These are phyloP conservation scores for Echinosophora koreensis DNA, from an alignment of 306 rosid genomes.

Conservation along the genomic window DNA sequence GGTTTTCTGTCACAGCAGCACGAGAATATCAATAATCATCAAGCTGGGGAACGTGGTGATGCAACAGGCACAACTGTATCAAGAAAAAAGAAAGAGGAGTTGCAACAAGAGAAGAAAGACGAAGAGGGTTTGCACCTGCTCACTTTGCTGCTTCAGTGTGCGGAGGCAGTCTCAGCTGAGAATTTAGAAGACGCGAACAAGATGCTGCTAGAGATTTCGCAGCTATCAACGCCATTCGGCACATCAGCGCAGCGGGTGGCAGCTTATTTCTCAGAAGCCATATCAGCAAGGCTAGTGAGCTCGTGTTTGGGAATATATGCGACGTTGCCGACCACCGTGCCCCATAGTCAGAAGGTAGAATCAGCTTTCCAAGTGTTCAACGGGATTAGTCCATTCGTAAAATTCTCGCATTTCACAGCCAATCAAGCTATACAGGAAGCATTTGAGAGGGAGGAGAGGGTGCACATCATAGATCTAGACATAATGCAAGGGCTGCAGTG, in stretches of 20 bases:
- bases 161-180: slow-evolving; percentile 92
- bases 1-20: too few relatives aligned
- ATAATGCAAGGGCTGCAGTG: slow-evolving; percentile 98
- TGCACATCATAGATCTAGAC: slow-evolving; percentile 92
- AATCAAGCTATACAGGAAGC: slow-evolving; percentile 98
- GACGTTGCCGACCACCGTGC: slow-evolving; percentile 63
- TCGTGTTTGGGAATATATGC: slow-evolving; percentile 92
- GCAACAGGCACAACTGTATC: slow-evolving; percentile 36
- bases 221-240: slow-evolving; percentile 87
- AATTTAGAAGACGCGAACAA: slow-evolving; percentile 84
- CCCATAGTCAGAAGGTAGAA: slow-evolving; percentile 82
- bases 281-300: slow-evolving; percentile 91
- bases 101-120: slow-evolving; percentile 77
- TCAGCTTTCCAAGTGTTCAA: slow-evolving; percentile 97
- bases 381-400: slow-evolving; percentile 92
- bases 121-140: slow-evolving; percentile 91
- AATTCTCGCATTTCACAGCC: slow-evolving; percentile 97
- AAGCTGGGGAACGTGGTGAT: slow-evolving; percentile 48
- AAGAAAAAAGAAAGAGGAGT: slow-evolving; percentile 78
- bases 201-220: slow-evolving; percentile 84
- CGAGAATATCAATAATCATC: not conserved
- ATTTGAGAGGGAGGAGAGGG: slow-evolving; percentile 87
- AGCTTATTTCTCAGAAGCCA: slow-evolving; percentile 96
- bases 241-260: slow-evolving; percentile 97
- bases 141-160: slow-evolving; percentile 90